Base-by-base conservation (phyloP, 2,329 filamentous ascomycete genomes). In the Diaporthe longicolla region DNA sequence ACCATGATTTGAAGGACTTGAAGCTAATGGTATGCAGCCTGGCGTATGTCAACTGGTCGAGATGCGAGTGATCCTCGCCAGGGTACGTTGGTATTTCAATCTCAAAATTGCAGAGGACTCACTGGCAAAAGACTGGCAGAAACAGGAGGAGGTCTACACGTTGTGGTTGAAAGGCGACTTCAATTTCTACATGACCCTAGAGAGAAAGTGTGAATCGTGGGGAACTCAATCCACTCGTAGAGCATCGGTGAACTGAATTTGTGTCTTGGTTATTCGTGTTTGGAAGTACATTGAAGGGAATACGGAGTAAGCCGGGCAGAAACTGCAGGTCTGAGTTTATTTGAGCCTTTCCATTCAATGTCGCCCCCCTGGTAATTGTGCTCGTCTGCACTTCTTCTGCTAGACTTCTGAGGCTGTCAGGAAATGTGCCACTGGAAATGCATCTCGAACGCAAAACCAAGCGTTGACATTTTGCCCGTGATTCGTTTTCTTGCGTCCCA, bases 31-130 rank as follows among this genome's bases (percentile, higher is more conserved):
- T 21, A 2, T 45, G 1, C 24, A 45, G 58, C 72, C 82, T 87
- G 45, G 87, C 87, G 1, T 85, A 85, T 59, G 82, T 82, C n/a
- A n/a, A n/a, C n/a, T n/a, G n/a, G n/a, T n/a, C 6, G 87, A 89
- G 77, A 85, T 88, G 83, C 83, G 87, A 1, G 75, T 88, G 3
- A 84, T 87, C 21, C 74, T 88, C 1, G 82, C 85, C 1, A 82
- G 83, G 17, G 71, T 89, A 7, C 75, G 88, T 2, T 87, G 80
- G 73, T 82, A 84, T 21, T 88, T 88, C 72, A 86, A 88, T 59
- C 74, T 87, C 65, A 77, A 81, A 45, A 78, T 87, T 9, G 77
- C 76, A 2, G 77, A 81, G 4, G 81, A 81, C 10, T 79, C 80
- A n/a, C n/a, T n/a, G n/a, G n/a, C n/a, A 10, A 48, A 76, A 6